Conservation (phyloP, 2,329 filamentous ascomycete genomes). For the Phyllachora maydis region DNA sequence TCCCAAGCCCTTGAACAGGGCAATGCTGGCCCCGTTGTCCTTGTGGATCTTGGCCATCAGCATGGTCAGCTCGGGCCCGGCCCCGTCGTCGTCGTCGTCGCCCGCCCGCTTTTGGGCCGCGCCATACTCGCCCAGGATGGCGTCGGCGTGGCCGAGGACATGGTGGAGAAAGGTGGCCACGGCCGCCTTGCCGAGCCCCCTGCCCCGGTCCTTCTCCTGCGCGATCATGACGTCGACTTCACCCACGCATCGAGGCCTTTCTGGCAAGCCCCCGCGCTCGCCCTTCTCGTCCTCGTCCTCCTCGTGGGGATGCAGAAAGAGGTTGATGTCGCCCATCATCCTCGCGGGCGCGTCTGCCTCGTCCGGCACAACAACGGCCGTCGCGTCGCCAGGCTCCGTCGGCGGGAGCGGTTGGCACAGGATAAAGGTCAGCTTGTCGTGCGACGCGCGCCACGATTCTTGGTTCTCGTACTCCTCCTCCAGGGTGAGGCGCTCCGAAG, state of each 20-base stretch:
- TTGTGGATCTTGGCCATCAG: constrained; percentile 27
- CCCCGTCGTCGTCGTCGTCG: constrained; percentile 1
- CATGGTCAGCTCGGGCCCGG: constrained; percentile 6
- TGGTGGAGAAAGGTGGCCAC: constrained; percentile 52
- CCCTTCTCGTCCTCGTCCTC: constrained; percentile 21
- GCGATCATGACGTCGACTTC: constrained; percentile 86
- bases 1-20: constrained; percentile 27
- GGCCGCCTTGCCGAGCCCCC: constrained; percentile 44
- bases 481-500: constrained; percentile 65
- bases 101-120: neutral
- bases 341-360: constrained; percentile 28
- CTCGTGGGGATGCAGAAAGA: constrained; percentile 51
- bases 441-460: constrained; percentile 58
- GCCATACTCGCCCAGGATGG: constrained; percentile 40
- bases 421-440: constrained; percentile 87
- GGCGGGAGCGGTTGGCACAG: constrained; percentile 35
- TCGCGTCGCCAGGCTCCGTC: neutral
- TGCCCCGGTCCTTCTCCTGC: constrained; percentile 27
- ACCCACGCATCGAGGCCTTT: too few relatives aligned
- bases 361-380: constrained; percentile 12
- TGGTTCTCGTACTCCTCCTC: constrained; percentile 83
- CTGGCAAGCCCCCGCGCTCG: constrained; percentile 7
- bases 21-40: constrained; percentile 27
- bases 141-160: constrained; percentile 27
- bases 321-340: constrained; percentile 60